Conservation (phyloP, 148 eudicot species). For the Rheum nobile region DNA sequence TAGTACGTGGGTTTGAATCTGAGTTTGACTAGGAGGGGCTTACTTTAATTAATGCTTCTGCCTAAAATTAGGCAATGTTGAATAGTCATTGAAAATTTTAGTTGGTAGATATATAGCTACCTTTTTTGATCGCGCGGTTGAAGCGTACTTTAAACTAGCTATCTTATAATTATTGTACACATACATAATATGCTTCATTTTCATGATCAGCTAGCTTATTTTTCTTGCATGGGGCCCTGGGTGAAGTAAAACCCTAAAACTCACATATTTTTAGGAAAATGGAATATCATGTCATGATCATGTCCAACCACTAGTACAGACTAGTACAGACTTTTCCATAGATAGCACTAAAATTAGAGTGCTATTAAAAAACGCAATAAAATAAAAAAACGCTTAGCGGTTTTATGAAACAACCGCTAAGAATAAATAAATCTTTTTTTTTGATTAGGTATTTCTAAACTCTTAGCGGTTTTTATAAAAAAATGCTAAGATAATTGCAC, state of each 20-base stretch:
- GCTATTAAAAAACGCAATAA: too few species aligned
- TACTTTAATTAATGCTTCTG: background rate
- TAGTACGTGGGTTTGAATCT: background rate
- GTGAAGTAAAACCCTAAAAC: background rate
- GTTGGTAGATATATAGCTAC: background rate
- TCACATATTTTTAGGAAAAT: background rate
- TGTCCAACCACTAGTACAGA: too few species aligned
- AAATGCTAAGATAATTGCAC: too few species aligned
- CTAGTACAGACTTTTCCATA: too few species aligned
- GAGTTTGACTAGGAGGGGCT: background rate
- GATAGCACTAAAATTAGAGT: too few species aligned
- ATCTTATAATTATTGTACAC: background rate
- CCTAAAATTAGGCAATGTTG: slow-evolving; percentile 6
- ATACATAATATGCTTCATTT: background rate
- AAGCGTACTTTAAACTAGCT: background rate
- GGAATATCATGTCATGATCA: background rate
- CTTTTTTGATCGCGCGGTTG: background rate
- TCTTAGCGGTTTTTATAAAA: too few species aligned
- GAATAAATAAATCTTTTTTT: too few species aligned
- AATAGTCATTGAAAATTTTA: background rate
- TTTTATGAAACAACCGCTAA: too few species aligned
- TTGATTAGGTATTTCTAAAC: too few species aligned
- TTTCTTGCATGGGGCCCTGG: background rate
- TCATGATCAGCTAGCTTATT: background rate
- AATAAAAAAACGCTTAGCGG: too few species aligned